A percentile compares a stretch with the other conserved stretches of the same genome.
These are phyloP conservation scores for Bombardia bombarda DNA, from an alignment of 495 filamentous ascomycete genomes.

Conservation along the genomic window DNA sequence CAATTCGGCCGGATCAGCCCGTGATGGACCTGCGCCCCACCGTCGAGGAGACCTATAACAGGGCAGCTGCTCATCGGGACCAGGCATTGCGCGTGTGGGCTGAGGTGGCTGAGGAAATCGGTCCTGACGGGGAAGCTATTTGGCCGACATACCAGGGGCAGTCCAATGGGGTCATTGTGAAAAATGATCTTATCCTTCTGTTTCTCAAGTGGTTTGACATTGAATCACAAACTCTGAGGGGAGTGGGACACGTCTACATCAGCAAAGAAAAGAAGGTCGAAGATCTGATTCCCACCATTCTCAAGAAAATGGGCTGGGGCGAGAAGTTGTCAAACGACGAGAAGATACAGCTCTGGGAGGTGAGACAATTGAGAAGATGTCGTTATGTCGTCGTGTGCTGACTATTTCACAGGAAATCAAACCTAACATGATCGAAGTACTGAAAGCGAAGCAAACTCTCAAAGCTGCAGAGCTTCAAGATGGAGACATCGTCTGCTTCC, in stretches of 20 bases:
- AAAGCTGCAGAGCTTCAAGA: constrained; percentile 91
- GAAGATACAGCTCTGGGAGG: constrained; percentile 68
- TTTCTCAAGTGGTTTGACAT: constrained; percentile 92
- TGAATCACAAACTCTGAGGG: constrained; percentile 62
- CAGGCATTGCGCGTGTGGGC: constrained; percentile 78
- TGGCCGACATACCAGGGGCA: constrained; percentile 53
- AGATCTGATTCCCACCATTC: constrained; percentile 74
- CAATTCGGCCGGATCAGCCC: constrained; percentile 79
- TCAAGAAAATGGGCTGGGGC: constrained; percentile 84
- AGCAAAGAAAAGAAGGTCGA: constrained; percentile 77
- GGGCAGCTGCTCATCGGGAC: constrained; percentile 54
- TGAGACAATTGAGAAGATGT: constrained; percentile 13
- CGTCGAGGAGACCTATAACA: constrained; percentile 66
- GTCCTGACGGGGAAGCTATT: constrained; percentile 52
- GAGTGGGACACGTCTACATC: constrained; percentile 76
- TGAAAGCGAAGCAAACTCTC: constrained; percentile 85
- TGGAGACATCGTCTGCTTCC: constrained; percentile 95
- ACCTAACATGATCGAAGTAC: constrained; percentile 88
- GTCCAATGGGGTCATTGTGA: constrained; percentile 39
- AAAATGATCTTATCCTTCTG: constrained; percentile 58
- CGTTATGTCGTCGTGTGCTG: constrained; percentile 7
- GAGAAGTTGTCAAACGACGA: constrained; percentile 40
- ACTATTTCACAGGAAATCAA: constrained; percentile 71
- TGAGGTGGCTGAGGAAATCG: constrained; percentile 59
- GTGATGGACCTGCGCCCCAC: constrained; percentile 70